Percentiles rank a stretch among this genome's conserved stretches.
Conservation (phyloP, 805 yeast species). For the Nakazawaea ishiwadae region DNA sequence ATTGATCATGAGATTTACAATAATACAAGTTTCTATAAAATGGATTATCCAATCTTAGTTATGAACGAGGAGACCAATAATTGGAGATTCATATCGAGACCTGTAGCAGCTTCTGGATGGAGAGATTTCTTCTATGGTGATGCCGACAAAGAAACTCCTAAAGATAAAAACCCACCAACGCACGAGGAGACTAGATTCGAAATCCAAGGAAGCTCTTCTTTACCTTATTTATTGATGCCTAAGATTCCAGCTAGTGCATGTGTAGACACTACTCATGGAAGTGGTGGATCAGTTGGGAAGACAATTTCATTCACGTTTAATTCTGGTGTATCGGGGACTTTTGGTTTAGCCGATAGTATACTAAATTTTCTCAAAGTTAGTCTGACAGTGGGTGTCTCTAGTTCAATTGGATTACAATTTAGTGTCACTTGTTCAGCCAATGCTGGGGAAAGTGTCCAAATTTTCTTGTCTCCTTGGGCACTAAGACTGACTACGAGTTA, state of each 20-base stretch:
- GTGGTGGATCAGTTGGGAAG: conserved; percentile 9
- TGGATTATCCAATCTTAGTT: not conserved
- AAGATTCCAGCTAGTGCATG: conserved; percentile 9
- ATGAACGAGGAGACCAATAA: not conserved
- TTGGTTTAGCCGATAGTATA: conserved; percentile 3
- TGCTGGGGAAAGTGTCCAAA: conserved; percentile 12
- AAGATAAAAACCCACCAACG: not conserved
- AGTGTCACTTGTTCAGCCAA: conserved; percentile 6
- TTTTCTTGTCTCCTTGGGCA: conserved; percentile 10
- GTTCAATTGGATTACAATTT: conserved; percentile 2
- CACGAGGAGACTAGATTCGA: not conserved
- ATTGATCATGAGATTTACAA: too few relatives aligned
- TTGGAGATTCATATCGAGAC: not conserved
- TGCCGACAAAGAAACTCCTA: not conserved
- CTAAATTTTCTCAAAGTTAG: not conserved
- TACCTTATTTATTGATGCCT: conserved; percentile 2
- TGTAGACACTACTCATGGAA: conserved; percentile 7
- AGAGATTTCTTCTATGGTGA: too few relatives aligned
- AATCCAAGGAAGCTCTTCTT: not conserved
- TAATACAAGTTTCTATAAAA: too few relatives aligned
- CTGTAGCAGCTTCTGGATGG: too few relatives aligned
- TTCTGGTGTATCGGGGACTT: conserved; percentile 1
- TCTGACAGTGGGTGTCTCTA: not conserved
- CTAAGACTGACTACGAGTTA: not conserved
- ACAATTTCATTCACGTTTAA: not conserved